phyloP scores from a whole-genome alignment of 1,284 basidiomycete genomes.

The Papiliotrema fonsecae region DNA sequence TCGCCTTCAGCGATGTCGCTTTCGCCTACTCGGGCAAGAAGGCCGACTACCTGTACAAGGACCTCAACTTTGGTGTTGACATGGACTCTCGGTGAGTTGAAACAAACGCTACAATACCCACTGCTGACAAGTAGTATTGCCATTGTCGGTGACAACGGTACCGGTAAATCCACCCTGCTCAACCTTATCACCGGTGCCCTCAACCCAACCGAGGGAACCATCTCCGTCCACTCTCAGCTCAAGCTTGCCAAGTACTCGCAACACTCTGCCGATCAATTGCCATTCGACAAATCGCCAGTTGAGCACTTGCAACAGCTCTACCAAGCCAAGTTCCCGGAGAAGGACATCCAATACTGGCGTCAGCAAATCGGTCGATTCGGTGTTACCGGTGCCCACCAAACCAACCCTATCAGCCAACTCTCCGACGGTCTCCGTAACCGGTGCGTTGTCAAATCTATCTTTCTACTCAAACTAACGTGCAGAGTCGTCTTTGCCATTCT shows the following conservation, averaged over 20 bases:
- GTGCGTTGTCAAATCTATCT: constrained; percentile 48
- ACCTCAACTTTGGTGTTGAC: constrained; percentile 90
- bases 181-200: constrained; percentile 86
- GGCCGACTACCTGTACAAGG: constrained; percentile 80
- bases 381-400: constrained; percentile 89
- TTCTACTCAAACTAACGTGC: constrained; percentile 3
- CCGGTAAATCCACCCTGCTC: constrained; percentile 95
- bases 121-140: constrained; percentile 55
- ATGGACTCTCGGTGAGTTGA: constrained; percentile 46
- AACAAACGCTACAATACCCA: not conserved
- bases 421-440: constrained; percentile 96
- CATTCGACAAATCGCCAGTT: constrained; percentile 86
- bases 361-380: constrained; percentile 94
- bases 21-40: constrained; percentile 90
- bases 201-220: constrained; percentile 74
- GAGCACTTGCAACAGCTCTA: constrained; percentile 89
- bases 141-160: constrained; percentile 97
- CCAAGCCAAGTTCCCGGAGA: constrained; percentile 83
- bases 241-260: constrained; percentile 98
- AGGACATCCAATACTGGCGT: constrained; percentile 84
- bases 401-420: constrained; percentile 81
- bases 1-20: constrained; percentile 90
- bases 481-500: constrained; percentile 55
- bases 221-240: constrained; percentile 81
- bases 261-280: constrained; percentile 97